A percentile compares a stretch with the other conserved stretches of the same genome.
Evolutionary conservation across 1,139 yeast genomes (phyloP).

Genomic region (Taphrina deformans): DNA sequence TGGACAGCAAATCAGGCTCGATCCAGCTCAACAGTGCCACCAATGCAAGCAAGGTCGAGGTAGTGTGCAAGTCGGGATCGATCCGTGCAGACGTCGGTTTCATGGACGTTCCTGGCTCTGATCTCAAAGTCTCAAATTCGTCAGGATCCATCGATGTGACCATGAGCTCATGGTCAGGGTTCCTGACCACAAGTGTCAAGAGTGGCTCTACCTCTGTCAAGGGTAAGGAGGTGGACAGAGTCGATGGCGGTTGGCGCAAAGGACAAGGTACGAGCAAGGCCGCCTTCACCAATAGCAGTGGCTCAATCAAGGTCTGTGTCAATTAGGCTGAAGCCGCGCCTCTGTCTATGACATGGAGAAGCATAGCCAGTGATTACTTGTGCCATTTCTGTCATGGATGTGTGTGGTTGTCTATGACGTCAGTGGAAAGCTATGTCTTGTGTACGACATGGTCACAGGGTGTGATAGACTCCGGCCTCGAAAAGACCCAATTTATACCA

Average conservation of each 20-base stretch:
- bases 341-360: too few relatives aligned
- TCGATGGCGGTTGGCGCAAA: constrained; percentile 3
- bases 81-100: constrained; percentile 1
- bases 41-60: background rate
- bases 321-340: too few relatives aligned
- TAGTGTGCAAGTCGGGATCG: background rate
- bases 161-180: constrained; percentile 15
- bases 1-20: background rate
- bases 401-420: background rate
- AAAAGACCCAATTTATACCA: too few relatives aligned
- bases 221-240: constrained; percentile 1
- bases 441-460: background rate
- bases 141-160: constrained; percentile 13
- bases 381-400: background rate
- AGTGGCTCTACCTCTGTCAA: constrained; percentile 16
- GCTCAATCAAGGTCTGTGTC: constrained; percentile 3
- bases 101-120: background rate
- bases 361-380: too few relatives aligned
- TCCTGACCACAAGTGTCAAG: background rate
- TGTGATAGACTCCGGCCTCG: too few relatives aligned
- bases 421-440: background rate
- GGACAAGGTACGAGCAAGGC: constrained; percentile 5
- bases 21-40: background rate
- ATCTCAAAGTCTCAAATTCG: background rate
- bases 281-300: background rate